phyloP scores from a whole-genome alignment of 768 basidiomycete species.

The Termitomyces sp. region DNA sequence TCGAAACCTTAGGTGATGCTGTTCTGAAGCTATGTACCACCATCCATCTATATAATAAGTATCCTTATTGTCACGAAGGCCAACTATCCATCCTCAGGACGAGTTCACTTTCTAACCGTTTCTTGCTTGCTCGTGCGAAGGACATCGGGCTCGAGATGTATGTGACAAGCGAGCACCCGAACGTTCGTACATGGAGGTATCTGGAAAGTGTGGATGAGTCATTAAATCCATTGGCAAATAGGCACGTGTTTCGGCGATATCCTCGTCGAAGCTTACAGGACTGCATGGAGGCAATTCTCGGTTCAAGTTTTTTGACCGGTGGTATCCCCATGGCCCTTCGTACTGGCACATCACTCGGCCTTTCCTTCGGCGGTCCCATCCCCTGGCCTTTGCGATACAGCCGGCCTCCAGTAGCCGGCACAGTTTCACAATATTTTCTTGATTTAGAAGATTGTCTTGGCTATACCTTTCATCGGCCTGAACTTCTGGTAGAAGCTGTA shows the following conservation, averaged over 20 bases:
- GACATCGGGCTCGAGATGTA: conserved; percentile 57
- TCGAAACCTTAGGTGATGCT: conserved; percentile 86
- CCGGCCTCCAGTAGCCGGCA: conserved; percentile 22
- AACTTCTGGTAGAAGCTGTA: conserved; percentile 69
- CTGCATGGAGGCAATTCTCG: conserved; percentile 83
- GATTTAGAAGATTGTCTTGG: conserved; percentile 59
- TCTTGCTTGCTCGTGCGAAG: conserved; percentile 61
- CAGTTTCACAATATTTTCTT: conserved; percentile 41
- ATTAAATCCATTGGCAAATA: conserved; percentile 12
- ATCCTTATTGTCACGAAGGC: conserved; percentile 77
- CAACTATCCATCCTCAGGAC: conserved; percentile 65
- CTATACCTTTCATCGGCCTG: conserved; percentile 61
- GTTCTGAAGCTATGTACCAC: conserved; percentile 74
- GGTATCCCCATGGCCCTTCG: conserved; percentile 65
- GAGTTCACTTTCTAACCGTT: conserved; percentile 63
- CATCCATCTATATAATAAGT: conserved; percentile 72
- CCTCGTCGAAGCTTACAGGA: conserved; percentile 76
- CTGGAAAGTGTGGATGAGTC: conserved; percentile 33
- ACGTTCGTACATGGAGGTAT: conserved; percentile 55
- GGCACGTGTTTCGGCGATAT: conserved; percentile 39
- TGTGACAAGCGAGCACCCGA: conserved; percentile 54
- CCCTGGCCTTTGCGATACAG: conserved; percentile 65
- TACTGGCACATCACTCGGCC: conserved; percentile 56
- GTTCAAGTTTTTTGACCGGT: conserved; percentile 69
- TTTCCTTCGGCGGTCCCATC: conserved; percentile 66